phyloP scores from a whole-genome alignment of 768 basidiomycete species.

The Boletellus ananas region DNA sequence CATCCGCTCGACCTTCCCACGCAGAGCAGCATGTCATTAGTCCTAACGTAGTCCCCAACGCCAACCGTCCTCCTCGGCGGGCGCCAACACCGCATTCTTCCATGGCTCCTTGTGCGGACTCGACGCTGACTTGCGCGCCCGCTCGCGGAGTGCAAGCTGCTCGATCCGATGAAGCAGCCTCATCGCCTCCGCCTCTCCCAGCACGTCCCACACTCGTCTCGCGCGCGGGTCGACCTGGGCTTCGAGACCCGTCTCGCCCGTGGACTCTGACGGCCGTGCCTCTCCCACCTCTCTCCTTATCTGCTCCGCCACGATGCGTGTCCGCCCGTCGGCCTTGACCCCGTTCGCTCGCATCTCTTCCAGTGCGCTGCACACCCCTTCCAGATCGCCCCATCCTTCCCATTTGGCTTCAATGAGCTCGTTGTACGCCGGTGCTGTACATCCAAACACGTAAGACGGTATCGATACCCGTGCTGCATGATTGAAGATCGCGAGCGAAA shows the following conservation, averaged over 20 bases:
- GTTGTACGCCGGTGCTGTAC: constrained; percentile 84
- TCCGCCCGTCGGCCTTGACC: constrained; percentile 58
- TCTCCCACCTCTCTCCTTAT: constrained; percentile 62
- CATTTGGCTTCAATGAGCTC: constrained; percentile 85
- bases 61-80: constrained; percentile 38
- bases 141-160: constrained; percentile 30
- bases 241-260: constrained; percentile 10
- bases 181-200: constrained; percentile 51
- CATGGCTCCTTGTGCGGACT: constrained; percentile 33
- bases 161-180: constrained; percentile 51
- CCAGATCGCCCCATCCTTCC: constrained; percentile 77
- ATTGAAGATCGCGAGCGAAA: constrained; percentile 79
- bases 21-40: too few species aligned
- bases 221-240: constrained; percentile 29
- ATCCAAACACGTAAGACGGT: constrained; percentile 84
- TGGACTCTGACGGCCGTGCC: constrained; percentile 43
- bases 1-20: too few species aligned
- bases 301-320: constrained; percentile 56
- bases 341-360: constrained; percentile 84
- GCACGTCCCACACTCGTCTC: constrained; percentile 40
- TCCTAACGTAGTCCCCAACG: constrained; percentile 11
- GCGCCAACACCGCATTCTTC: constrained; percentile 38
- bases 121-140: constrained; percentile 10
- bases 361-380: constrained; percentile 66
- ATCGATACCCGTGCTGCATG: constrained; percentile 72